Evolutionary conservation across 228 moss, liverwort and hornwort genomes (phyloP), one percentile per base, ranked within the genome.

Genomic region (Sphagnum fallax): DNA sequence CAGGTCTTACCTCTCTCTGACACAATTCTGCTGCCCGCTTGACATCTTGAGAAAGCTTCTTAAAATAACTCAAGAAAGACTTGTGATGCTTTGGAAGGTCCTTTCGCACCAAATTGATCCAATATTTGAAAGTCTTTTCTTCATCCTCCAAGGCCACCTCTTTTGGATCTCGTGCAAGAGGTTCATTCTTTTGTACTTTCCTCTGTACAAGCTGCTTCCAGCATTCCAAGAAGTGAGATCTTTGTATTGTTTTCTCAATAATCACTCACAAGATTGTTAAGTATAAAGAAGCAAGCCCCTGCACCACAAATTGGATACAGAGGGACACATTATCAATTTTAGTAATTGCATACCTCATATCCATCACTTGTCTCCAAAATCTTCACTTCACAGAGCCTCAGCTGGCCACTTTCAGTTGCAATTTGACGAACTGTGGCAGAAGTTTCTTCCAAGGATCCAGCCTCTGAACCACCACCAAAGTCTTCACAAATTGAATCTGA

Each of bases 21-120:
- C 93, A 98, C 67, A 93, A 84, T 66, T 98, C 97, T 72, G 97
- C 90, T 73, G 89, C 87, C 57, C 91, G 90, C 78, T 93, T 98
- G 4, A 75, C 78, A 51, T 98, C 97, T 71, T 87, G 87, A 12
- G 84, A 70, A 76, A 88, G 93, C 85, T 91, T 89, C 80, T 79
- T 98, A 72, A 82, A 87, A 71, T 83, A 91, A 50, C 81, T 77
- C 77, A 87, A 82, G 70, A 91, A 93, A 61, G 74, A 66, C 13
- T 85, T 98, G 0, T 93, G 91, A 64, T 91, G 90, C 72, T 90
- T 93, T 0, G 97, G 88, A 50, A 98, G 67, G 76, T 98, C 97
- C 62, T 93, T 98, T 16, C 93, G 87, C 14, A 85, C 88, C 16
- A 98, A 72, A 76, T 85, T 88, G 66, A 75, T 76, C 97, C 97